Base-by-base conservation (phyloP, 202 grass and related monocot species). In the Setaria viridis region DNA sequence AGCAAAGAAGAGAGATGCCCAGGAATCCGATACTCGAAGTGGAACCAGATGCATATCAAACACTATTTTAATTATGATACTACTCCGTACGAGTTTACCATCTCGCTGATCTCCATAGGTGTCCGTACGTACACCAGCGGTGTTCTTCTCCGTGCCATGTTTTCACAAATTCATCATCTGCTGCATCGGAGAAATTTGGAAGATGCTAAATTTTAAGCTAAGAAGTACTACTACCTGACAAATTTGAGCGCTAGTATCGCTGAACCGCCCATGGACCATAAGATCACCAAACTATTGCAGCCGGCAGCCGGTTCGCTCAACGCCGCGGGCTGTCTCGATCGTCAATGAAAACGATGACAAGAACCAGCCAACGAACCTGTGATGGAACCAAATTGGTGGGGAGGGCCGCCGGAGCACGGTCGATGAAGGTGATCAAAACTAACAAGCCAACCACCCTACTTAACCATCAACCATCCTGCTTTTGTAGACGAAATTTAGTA, bases 1-100 rank as follows among this genome's bases (percentile, higher is more conserved):
- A 9, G 74, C 32, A 43, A 49, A 29, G 8, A 19, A 32, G 48
- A 56, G n/a, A 74, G 56, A 53, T 32, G 46, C 58, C 58, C 2
- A 33, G 3, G 81, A 84, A 80, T 88, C 81, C 10, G 63, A 81
- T 85, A 80, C 85, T 43, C 63, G 56, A 33, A 15, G 2, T 30
- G 53, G 19, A 39, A 84, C 67, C 71, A 65, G 76, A 82, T 85
- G 74, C 67, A n/a, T 4, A 39, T 59, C 20, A 19, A 39, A 21
- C 21, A 48, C 16, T 45, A 17, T 5, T 55, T 50, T 72, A 16
- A 25, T 25, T 25, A 25, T 25, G 25, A 25, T 25, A 25, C 25
- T 25, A 25, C 25, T 25, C 25, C 25, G 25, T 41, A 33, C 11
- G 2, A 29, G 2, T n/a, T 64, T 39, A 25, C 48, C 8, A 10